Conservation (phyloP, 306 rosid genomes). For the Pyrus bretschneideri region DNA sequence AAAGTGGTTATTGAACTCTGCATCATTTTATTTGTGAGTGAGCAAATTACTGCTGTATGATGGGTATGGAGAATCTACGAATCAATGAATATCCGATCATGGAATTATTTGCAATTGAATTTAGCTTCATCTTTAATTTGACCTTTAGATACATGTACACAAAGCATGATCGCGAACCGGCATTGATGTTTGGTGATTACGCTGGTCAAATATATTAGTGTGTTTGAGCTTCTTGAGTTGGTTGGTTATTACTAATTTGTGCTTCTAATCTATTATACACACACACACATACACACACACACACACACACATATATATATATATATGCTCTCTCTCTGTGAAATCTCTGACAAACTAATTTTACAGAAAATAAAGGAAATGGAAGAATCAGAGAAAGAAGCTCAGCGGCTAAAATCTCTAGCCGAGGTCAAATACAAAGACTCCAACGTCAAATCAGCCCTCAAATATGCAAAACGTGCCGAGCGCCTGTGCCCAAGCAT, state of each 20-base stretch:
- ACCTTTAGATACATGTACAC: not conserved
- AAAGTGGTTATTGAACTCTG: not conserved
- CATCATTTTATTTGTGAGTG: not conserved
- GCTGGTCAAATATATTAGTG: not conserved
- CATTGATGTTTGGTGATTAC: not conserved
- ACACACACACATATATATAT: too few relatives aligned
- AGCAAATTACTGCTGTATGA: not conserved
- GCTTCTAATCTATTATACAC: not conserved
- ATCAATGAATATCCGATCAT: too few relatives aligned
- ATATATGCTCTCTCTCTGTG: not conserved
- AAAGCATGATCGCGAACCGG: not conserved
- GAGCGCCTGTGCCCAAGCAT: slow-evolving; percentile 42
- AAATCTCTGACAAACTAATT: not conserved
- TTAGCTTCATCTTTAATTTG: not conserved
- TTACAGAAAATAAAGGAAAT: slow-evolving; percentile 4
- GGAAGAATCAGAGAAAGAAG: slow-evolving; percentile 38
- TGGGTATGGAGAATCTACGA: not conserved
- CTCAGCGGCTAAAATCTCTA: slow-evolving; percentile 34
- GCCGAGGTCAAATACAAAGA: slow-evolving; percentile 49
- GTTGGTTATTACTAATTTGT: too few relatives aligned
- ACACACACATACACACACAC: too few relatives aligned
- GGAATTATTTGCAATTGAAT: not conserved
- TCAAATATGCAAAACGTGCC: slow-evolving; percentile 61
- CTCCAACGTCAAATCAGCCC: slow-evolving; percentile 47
- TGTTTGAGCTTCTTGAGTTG: too few relatives aligned